phyloP scores from a whole-genome alignment of 1,284 basidiomycete species.

The Apiotrichum sp. region DNA sequence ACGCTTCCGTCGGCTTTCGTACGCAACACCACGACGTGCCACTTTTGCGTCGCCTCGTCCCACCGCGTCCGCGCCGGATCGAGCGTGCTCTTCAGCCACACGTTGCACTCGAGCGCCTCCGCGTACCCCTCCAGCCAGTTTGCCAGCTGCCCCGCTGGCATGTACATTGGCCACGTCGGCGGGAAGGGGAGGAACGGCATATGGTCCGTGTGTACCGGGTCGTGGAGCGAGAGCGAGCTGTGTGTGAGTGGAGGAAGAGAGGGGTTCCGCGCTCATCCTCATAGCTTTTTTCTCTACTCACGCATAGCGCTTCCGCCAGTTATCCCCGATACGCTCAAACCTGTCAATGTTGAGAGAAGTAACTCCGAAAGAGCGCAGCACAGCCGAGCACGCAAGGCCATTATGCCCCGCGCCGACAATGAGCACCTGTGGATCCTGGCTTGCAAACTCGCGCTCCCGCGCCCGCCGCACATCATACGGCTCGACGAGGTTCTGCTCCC shows the following conservation, averaged over 20 bases:
- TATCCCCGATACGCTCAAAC: conserved; percentile 52
- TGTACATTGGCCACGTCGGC: conserved; percentile 33
- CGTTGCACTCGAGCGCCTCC: conserved; percentile 58
- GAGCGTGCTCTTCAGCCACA: conserved; percentile 58
- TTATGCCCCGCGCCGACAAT: conserved; percentile 60
- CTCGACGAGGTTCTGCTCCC: conserved; percentile 25
- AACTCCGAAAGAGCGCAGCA: conserved; percentile 56
- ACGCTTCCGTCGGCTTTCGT: conserved; percentile 45
- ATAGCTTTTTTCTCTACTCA: neutral
- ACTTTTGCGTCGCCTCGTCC: conserved; percentile 52
- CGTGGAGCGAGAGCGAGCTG: conserved; percentile 56
- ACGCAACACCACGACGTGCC: conserved; percentile 53
- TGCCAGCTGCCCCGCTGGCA: conserved; percentile 53
- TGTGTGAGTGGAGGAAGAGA: neutral
- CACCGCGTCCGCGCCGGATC: conserved; percentile 47
- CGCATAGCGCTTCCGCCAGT: conserved; percentile 57
- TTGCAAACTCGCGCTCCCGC: conserved; percentile 48
- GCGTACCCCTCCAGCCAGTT: conserved; percentile 66
- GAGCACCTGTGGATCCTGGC: conserved; percentile 48
- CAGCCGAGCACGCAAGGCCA: conserved; percentile 58
- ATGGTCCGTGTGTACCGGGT: conserved; percentile 53
- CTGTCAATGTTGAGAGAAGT: conserved; percentile 50
- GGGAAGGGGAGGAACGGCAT: conserved; percentile 32
- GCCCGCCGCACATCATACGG: conserved; percentile 24
- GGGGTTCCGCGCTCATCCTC: no score